These are phyloP conservation scores for Trametes hirsuta DNA, from an alignment of 1,284 basidiomycete genomes.

Conservation along the genomic window DNA sequence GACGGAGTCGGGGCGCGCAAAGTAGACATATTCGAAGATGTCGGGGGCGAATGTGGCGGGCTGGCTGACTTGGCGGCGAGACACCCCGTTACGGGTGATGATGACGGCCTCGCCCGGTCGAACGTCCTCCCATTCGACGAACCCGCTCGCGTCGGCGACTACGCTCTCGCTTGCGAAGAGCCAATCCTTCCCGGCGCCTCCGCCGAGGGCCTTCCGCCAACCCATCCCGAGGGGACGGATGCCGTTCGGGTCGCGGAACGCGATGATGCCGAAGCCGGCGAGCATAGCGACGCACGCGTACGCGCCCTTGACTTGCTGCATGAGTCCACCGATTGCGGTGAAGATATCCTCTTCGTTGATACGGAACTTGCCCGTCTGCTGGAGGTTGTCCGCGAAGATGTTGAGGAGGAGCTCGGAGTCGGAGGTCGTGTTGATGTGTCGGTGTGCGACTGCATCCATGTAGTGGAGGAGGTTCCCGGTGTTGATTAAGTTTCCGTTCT, in stretches of 20 bases:
- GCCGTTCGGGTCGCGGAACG: slow-evolving; percentile 98
- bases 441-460: slow-evolving; percentile 96
- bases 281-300: slow-evolving; percentile 99
- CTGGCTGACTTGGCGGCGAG: slow-evolving; percentile 72
- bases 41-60: slow-evolving; percentile 90
- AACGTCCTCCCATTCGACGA: slow-evolving; percentile 92
- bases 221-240: slow-evolving; percentile 93
- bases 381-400: slow-evolving; percentile 96
- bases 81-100: slow-evolving; percentile 81
- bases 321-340: slow-evolving; percentile 88
- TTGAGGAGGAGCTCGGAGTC: slow-evolving; percentile 98
- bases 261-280: slow-evolving; percentile 98
- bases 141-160: slow-evolving; percentile 93
- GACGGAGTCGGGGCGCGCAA: slow-evolving; percentile 97
- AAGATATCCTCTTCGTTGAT: slow-evolving; percentile 99
- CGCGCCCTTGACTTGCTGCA: slow-evolving; percentile 88
- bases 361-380: slow-evolving; percentile 98
- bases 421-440: slow-evolving; percentile 98
- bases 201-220: slow-evolving; percentile 51
- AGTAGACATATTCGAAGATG: slow-evolving; percentile 99
- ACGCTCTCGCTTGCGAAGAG: slow-evolving; percentile 96
- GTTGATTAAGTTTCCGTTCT: slow-evolving; percentile 99
- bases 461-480: slow-evolving; percentile 84
- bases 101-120: slow-evolving; percentile 97
- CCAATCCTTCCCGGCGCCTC: slow-evolving; percentile 74